Evolutionary conservation across 345 rosid genomes (phyloP).

Genomic region (Camelina laxa): DNA sequence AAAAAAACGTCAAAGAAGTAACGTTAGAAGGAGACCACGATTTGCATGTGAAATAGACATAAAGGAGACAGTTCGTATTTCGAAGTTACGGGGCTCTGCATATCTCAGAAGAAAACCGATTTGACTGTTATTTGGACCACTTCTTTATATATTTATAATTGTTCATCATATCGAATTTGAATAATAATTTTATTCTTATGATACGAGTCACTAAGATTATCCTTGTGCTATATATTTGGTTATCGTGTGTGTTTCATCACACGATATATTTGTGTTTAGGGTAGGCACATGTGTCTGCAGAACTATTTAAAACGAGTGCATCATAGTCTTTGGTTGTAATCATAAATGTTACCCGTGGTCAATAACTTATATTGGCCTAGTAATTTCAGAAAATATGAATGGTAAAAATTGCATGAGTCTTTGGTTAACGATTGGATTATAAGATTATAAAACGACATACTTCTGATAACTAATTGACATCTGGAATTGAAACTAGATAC

Average conservation of each 20-base stretch:
- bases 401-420: background rate
- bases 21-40: constrained; percentile 37
- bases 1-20: constrained; percentile 47
- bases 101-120: constrained; percentile 22
- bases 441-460: constrained; percentile 18
- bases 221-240: background rate
- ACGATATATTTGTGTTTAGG: background rate
- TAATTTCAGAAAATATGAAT: background rate
- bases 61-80: constrained; percentile 32
- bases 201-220: constrained; percentile 6
- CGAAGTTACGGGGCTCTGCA: constrained; percentile 37
- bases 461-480: constrained; percentile 1
- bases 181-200: constrained; percentile 7
- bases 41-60: constrained; percentile 47
- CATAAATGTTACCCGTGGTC: background rate
- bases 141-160: background rate
- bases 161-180: constrained; percentile 12
- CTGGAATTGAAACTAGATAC: constrained; percentile 12
- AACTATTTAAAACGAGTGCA: background rate
- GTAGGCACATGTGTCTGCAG: background rate
- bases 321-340: background rate
- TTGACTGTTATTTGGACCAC: constrained; percentile 26
- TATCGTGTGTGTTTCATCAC: background rate
- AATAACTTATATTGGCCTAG: background rate
- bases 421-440: constrained; percentile 13